A percentile compares a stretch with the other conserved stretches of the same genome.
These are phyloP conservation scores for Hamamelis virginiana DNA, from an alignment of 164 flowering plant species.

Conservation along the genomic window DNA sequence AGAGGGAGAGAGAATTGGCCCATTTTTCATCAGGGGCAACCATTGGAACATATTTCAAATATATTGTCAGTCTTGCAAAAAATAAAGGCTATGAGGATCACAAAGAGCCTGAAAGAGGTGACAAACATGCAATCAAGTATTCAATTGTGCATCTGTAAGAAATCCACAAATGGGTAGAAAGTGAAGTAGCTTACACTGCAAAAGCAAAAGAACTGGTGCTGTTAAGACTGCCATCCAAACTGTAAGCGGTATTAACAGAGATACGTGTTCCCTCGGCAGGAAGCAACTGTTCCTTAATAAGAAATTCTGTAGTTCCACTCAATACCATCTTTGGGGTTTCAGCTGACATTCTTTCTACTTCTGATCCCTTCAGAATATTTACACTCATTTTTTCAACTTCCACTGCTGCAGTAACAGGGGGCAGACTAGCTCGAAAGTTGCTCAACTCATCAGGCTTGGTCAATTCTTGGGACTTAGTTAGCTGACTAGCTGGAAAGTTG, in stretches of 20 bases:
- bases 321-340: neutral
- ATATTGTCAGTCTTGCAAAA: too few species aligned
- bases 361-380: neutral
- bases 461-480: slow-evolving; percentile 53
- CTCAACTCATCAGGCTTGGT: slow-evolving; percentile 20
- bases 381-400: neutral
- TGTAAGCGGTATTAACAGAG: slow-evolving; percentile 1
- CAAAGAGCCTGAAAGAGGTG: neutral
- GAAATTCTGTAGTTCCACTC: neutral
- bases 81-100: too few species aligned
- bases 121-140: neutral
- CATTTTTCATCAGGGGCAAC: too few species aligned
- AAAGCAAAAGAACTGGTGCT: slow-evolving; percentile 22
- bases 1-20: too few species aligned
- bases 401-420: slow-evolving; percentile 9
- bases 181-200: slow-evolving; percentile 22
- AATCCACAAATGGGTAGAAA: neutral
- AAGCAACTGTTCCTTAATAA: neutral
- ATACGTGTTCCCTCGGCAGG: neutral
- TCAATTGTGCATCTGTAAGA: neutral
- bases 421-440: neutral
- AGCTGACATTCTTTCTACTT: neutral
- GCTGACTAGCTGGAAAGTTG: neutral
- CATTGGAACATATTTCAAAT: too few species aligned
- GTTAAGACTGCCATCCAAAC: slow-evolving; percentile 15